phyloP scores from a whole-genome alignment of 179 eudicot species.

The Beta lomatogona region DNA sequence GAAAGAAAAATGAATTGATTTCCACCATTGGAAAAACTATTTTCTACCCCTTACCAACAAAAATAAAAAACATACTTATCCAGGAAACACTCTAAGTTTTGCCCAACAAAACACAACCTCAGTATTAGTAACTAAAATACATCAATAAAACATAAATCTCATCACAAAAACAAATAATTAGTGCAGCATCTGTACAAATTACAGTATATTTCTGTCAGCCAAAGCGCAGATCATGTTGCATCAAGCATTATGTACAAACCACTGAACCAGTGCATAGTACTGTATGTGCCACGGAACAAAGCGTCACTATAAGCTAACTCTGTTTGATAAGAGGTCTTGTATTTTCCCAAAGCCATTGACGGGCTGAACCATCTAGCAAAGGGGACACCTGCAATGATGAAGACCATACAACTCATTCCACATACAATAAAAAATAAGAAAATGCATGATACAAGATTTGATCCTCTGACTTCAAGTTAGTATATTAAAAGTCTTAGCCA shows the following conservation, averaged over 20 bases:
- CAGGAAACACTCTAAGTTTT: too few relatives aligned
- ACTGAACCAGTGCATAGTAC: background rate
- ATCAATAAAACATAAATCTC: background rate
- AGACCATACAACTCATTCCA: background rate
- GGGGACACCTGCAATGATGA: slow-evolving; percentile 62
- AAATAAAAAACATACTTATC: too few relatives aligned
- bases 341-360: slow-evolving; percentile 88
- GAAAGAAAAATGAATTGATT: too few relatives aligned
- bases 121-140: too few relatives aligned
- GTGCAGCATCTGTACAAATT: slow-evolving; percentile 9
- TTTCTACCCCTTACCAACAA: too few relatives aligned
- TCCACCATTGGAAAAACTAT: too few relatives aligned
- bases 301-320: slow-evolving; percentile 4
- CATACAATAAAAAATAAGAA: too few relatives aligned
- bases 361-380: slow-evolving; percentile 66
- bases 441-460: too few relatives aligned
- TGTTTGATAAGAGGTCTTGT: slow-evolving; percentile 56
- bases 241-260: slow-evolving; percentile 16
- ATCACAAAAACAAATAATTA: background rate
- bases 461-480: too few relatives aligned
- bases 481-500: too few relatives aligned
- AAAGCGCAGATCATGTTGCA: background rate
- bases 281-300: background rate
- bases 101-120: too few relatives aligned
- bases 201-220: background rate